A percentile compares a stretch with the other conserved stretches of the same genome.
Evolutionary conservation across 129 eudicot genomes (phyloP).

Genomic region (Centella asiatica): DNA sequence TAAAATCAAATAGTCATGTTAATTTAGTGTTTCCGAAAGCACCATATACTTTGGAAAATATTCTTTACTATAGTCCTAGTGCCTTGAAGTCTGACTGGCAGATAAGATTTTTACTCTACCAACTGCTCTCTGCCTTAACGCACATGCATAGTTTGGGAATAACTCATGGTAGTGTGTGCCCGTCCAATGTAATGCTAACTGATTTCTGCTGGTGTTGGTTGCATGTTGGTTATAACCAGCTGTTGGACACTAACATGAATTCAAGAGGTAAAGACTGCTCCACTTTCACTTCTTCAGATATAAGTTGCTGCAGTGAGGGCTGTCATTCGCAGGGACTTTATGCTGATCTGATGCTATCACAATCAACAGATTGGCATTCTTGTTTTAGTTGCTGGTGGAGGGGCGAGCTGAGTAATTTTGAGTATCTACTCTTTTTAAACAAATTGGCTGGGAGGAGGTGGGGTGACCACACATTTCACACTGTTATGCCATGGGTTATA

Average conservation of each 20-base stretch:
- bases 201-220: slow-evolving; percentile 86
- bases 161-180: slow-evolving; percentile 62
- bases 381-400: slow-evolving; percentile 78
- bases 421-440: slow-evolving; percentile 72
- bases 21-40: slow-evolving; percentile 54
- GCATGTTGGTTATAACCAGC: slow-evolving; percentile 40
- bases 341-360: slow-evolving; percentile 59
- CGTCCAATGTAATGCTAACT: slow-evolving; percentile 47
- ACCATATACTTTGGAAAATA: slow-evolving; percentile 73
- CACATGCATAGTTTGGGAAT: slow-evolving; percentile 73
- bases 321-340: slow-evolving; percentile 52
- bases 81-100: slow-evolving; percentile 86
- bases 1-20: slow-evolving; percentile 46
- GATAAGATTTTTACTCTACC: slow-evolving; percentile 56
- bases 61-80: slow-evolving; percentile 70
- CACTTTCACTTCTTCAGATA: slow-evolving; percentile 9
- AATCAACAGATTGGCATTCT: slow-evolving; percentile 51
- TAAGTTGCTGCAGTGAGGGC: slow-evolving; percentile 32
- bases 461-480: slow-evolving; percentile 87
- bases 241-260: slow-evolving; percentile 12
- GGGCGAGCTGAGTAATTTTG: slow-evolving; percentile 86
- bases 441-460: slow-evolving; percentile 90
- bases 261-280: slow-evolving; percentile 17
- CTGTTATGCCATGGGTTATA: slow-evolving; percentile 96
- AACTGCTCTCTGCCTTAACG: slow-evolving; percentile 65